phyloP scores from a whole-genome alignment of 108 stramenopile species.

The Skeletonema tropicum region DNA sequence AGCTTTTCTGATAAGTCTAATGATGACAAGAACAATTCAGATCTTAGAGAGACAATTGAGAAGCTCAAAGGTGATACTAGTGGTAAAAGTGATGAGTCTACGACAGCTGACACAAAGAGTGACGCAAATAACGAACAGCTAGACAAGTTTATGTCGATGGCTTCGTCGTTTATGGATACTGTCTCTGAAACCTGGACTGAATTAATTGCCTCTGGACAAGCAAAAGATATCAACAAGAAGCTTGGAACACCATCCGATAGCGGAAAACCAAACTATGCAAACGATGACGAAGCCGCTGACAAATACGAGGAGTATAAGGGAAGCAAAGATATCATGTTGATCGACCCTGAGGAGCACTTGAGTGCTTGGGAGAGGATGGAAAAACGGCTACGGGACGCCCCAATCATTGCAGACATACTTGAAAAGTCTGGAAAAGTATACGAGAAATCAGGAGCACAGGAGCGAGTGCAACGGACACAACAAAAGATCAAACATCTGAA shows the following conservation, averaged over 20 bases:
- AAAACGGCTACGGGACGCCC: slow-evolving; percentile 88
- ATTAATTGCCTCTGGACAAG: slow-evolving; percentile 69
- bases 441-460: slow-evolving; percentile 80
- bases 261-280: slow-evolving; percentile 33
- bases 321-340: slow-evolving; percentile 86
- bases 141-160: slow-evolving; percentile 16
- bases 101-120: slow-evolving; percentile 2
- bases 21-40: slow-evolving; percentile 30
- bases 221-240: slow-evolving; percentile 85
- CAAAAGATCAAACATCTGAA: slow-evolving; percentile 72
- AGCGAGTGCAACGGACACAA: slow-evolving; percentile 50
- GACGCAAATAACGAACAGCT: slow-evolving; percentile 17
- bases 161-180: slow-evolving; percentile 52
- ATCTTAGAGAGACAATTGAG: slow-evolving; percentile 49
- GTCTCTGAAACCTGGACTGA: slow-evolving; percentile 83
- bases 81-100: not conserved
- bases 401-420: slow-evolving; percentile 88
- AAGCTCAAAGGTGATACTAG: slow-evolving; percentile 28
- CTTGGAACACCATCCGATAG: slow-evolving; percentile 62
- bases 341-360: slow-evolving; percentile 89
- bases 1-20: slow-evolving; percentile 8
- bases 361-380: slow-evolving; percentile 95
- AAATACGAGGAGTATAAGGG: slow-evolving; percentile 83
- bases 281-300: slow-evolving; percentile 64
- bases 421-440: slow-evolving; percentile 60